Evolutionary conservation across 202 grass and related monocot species (phyloP), one percentile per base, ranked within the genome.

Genomic region (Alloteropsis angusta): DNA sequence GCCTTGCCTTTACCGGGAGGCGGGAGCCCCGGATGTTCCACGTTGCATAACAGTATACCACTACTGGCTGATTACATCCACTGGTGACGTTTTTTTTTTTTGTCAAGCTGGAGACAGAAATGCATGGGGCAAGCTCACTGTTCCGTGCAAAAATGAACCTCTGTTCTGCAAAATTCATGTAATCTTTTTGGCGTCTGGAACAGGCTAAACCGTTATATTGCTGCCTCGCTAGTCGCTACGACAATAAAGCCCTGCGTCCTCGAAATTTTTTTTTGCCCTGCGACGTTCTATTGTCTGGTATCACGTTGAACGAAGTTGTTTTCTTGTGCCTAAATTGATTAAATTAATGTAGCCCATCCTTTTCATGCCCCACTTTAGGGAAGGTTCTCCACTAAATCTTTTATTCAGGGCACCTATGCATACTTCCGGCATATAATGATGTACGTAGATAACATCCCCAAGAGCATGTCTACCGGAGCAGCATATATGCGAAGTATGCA

Each of bases 251-350:
- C 10, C 28, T 8, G 13, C 30, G 17, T n/a, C n/a, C n/a, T n/a
- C n/a, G n/a, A n/a, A n/a, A n/a, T n/a, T n/a, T n/a, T n/a, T n/a
- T n/a, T n/a, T n/a, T 18, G 1, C 43, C 9, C 28, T 7, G 9
- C 30, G 17, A 36, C 9, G 46, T 72, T 60, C n/a, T 34, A 36
- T 30, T 26, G 59, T 46, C 17, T 72, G 68, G 57, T 60, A 28
- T 64, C 56, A 18, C 34, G 72, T 85, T 9, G 57, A 80, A 80
- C 50, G 7, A 62, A 55, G 26, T 87, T 78, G 50, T 87, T 87
- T 77, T 36, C 59, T 77, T 81, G 43, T 4, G 5, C 39, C 65
- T 76, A 30, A 1, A 30, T 30, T 30, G 3, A 30, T 30, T 30
- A 36, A 66, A 72, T 71, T 61, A 47, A 66, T 5, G 12, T 34